phyloP scores from a whole-genome alignment of 371 early-diverging fungal species.

The Mucor irregularis region DNA sequence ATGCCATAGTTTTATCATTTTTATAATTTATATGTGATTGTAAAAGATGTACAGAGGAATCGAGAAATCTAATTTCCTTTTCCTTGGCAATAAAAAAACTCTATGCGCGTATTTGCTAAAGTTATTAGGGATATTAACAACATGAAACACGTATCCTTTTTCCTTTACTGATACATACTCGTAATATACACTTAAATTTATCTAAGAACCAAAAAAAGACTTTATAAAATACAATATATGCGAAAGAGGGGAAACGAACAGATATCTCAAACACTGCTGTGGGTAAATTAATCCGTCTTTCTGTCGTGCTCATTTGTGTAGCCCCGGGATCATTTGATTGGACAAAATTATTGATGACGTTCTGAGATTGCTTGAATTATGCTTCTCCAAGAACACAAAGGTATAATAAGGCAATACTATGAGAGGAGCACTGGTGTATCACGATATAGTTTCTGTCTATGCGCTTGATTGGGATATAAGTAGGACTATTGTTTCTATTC shows the following conservation, averaged over 20 bases:
- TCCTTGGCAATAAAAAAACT: not conserved
- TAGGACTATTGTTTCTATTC: too few relatives aligned
- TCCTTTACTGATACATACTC: not conserved
- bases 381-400: too few relatives aligned
- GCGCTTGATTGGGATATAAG: too few relatives aligned
- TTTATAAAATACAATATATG: not conserved
- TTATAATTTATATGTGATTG: not conserved
- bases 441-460: too few relatives aligned
- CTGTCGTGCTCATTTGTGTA: too few relatives aligned
- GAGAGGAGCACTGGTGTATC: too few relatives aligned
- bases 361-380: too few relatives aligned
- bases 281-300: too few relatives aligned
- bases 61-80: not conserved
- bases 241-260: not conserved
- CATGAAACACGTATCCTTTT: not conserved
- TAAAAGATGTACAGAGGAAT: not conserved
- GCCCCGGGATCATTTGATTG: too few relatives aligned
- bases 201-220: not conserved
- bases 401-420: too few relatives aligned
- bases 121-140: not conserved
- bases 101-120: not conserved
- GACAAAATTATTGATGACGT: too few relatives aligned
- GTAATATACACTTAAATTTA: not conserved
- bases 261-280: too few relatives aligned
- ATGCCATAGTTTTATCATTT: slow-evolving; percentile 21